phyloP scores from a whole-genome alignment of 805 yeast genomes.

The Saccharomycopsis lassenensis region DNA sequence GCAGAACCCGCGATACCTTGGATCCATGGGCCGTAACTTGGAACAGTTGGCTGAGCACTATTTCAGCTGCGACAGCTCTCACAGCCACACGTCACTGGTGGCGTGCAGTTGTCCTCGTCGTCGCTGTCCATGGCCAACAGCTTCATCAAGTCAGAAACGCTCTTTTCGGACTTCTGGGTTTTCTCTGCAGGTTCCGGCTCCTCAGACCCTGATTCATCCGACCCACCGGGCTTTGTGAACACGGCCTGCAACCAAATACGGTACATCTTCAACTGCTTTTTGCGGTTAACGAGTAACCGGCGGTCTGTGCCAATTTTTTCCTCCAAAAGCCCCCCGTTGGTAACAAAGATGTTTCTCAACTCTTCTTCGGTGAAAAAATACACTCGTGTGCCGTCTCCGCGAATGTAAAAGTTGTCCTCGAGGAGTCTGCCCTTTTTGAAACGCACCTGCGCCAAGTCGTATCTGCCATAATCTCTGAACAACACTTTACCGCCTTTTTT shows the following conservation, averaged over 20 bases:
- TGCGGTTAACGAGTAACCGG: constrained; percentile 81
- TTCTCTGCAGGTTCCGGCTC: not conserved
- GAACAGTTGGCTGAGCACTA: too few relatives aligned
- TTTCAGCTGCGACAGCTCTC: constrained; percentile 3
- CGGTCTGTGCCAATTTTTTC: constrained; percentile 80
- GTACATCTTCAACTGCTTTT: constrained; percentile 89
- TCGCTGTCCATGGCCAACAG: constrained; percentile 13
- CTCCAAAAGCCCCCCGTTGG: constrained; percentile 44
- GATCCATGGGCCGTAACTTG: too few relatives aligned
- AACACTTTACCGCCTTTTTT: constrained; percentile 90
- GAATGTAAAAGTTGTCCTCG: constrained; percentile 87
- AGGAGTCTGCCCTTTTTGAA: constrained; percentile 79
- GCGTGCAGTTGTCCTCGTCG: constrained; percentile 17
- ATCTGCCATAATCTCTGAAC: constrained; percentile 91
- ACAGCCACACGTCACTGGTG: constrained; percentile 18
- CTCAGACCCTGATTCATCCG: not conserved
- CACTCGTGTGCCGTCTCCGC: constrained; percentile 97
- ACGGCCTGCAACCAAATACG: constrained; percentile 95
- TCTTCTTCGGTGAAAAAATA: constrained; percentile 96
- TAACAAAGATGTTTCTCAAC: constrained; percentile 58
- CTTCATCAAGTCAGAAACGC: constrained; percentile 11
- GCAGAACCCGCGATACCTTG: too few relatives aligned
- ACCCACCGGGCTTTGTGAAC: constrained; percentile 35
- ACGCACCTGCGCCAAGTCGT: constrained; percentile 90
- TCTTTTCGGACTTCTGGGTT: too few relatives aligned